These are phyloP conservation scores for Ascochyta clinopodiicola DNA, from an alignment of 2,329 filamentous ascomycete genomes.

Conservation along the genomic window DNA sequence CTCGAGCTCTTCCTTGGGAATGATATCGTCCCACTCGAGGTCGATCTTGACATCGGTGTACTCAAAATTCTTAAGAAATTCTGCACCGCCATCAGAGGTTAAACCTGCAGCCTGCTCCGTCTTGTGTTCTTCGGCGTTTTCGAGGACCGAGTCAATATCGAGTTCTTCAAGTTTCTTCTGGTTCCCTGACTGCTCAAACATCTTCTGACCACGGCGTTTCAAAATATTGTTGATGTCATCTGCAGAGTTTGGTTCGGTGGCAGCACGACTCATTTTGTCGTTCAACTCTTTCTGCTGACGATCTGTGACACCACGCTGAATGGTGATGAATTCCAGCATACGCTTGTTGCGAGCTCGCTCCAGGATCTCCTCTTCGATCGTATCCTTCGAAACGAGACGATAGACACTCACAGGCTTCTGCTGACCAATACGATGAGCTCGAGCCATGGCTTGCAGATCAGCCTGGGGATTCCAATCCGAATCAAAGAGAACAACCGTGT, in stretches of 20 bases:
- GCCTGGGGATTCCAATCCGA: conserved; percentile 99
- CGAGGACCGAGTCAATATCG: conserved; percentile 95
- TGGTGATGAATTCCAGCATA: conserved; percentile 95
- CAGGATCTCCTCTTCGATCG: conserved; percentile 95
- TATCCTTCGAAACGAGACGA: conserved; percentile 95
- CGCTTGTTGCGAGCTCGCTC: conserved; percentile 97
- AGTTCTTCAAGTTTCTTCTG: conserved; percentile 96
- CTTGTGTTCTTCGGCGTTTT: conserved; percentile 96
- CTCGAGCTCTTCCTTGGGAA: conserved; percentile 89
- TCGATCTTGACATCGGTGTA: conserved; percentile 98
- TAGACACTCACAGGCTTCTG: conserved; percentile 97
- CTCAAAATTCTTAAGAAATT: conserved; percentile 87
- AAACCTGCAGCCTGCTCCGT: conserved; percentile 95
- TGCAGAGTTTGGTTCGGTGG: conserved; percentile 82
- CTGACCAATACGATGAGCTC: conserved; percentile 96
- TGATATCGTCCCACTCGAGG: conserved; percentile 97
- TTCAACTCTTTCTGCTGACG: conserved; percentile 82
- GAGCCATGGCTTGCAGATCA: conserved; percentile 97
- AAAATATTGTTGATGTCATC: conserved; percentile 96
- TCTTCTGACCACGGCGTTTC: conserved; percentile 97
- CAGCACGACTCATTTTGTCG: conserved; percentile 71
- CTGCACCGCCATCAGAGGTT: conserved; percentile 93
- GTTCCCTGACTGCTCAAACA: conserved; percentile 97
- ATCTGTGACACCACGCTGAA: conserved; percentile 95
- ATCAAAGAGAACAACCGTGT: conserved; percentile 97